A percentile compares a stretch with the other conserved stretches of the same genome.
These are phyloP conservation scores for Nepenthes mirabilis DNA, from an alignment of 148 eudicot genomes.

Conservation along the genomic window DNA sequence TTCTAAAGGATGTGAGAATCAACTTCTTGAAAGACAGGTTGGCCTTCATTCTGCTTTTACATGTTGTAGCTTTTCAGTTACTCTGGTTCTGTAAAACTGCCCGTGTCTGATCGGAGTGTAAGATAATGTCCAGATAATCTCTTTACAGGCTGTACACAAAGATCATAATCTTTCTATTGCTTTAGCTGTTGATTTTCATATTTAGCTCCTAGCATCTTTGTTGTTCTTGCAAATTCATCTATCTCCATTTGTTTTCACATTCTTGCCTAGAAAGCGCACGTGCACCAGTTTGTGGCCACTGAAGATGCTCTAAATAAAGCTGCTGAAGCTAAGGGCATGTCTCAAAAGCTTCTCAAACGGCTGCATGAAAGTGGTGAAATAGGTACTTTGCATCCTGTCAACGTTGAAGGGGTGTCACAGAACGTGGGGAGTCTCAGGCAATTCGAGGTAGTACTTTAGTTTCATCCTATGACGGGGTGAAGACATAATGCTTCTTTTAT, in stretches of 20 bases:
- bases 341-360: conserved; percentile 70
- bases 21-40: conserved; percentile 98
- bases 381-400: conserved; percentile 32
- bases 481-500: background rate
- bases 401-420: conserved; percentile 58
- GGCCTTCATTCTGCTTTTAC: background rate
- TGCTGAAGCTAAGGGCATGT: conserved; percentile 70
- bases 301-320: conserved; percentile 96
- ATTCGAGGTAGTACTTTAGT: conserved; percentile 50
- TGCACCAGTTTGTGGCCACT: conserved; percentile 97
- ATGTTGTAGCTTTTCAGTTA: background rate
- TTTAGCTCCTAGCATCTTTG: background rate
- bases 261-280: conserved; percentile 79
- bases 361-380: conserved; percentile 73
- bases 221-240: background rate
- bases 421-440: conserved; percentile 84
- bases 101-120: background rate
- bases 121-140: background rate
- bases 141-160: too few relatives aligned
- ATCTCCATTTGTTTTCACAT: background rate
- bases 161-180: background rate
- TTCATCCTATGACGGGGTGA: background rate
- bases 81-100: background rate
- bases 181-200: background rate
- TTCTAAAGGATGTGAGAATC: conserved; percentile 91